Base-by-base conservation (phyloP, 2,329 filamentous ascomycete species). In the Alternaria panax region DNA sequence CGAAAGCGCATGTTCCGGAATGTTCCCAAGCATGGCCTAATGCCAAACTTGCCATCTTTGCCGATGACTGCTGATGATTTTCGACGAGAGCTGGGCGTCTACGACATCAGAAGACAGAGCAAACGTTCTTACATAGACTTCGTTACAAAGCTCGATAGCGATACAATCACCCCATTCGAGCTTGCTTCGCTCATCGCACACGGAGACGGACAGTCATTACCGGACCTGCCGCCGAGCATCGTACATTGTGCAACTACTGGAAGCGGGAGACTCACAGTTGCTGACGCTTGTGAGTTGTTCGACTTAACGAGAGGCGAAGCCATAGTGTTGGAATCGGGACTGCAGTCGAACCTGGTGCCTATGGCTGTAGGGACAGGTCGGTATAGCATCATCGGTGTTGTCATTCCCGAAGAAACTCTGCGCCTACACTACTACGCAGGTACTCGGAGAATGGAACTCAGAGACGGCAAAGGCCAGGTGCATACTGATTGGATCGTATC, bases 301-400 rank as follows among this genome's bases (percentile, higher is more conserved):
- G 65, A 75, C 4, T 62, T 75, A 6, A 63, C 71, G 12, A 65
- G 68, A 7, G 64, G 64, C n/a, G 76, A 82, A 57, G 75, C 78
- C 1, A 73, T 83, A 18, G 66, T 83, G 16, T 71, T 84, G 3
- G 80, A 86, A 65, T 87, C 84, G 38, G 80, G 79, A 25, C 70
- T 75, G 54, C 83, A 80, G 18, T 58, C 68, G 5, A 74, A 78
- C 14, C 71, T 78, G 9, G 62, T 73, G 4, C 81, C 80, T 1
- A 71, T 82, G 47, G 77, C 79, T 14, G 72, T 78, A 1, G 81
- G 83, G 30, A 84, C 83, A 2, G 90, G 90, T 2, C 82, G 87
- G 46, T 91, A 87, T 73, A 93, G 90, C 72, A 92, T 96, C 64
- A 84, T 96, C 52, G 91, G 88, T 0, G 79, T 92, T 0, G 83